Conservation (phyloP, 1,139 yeast genomes). For the Debaryomyces psychrophilus region DNA sequence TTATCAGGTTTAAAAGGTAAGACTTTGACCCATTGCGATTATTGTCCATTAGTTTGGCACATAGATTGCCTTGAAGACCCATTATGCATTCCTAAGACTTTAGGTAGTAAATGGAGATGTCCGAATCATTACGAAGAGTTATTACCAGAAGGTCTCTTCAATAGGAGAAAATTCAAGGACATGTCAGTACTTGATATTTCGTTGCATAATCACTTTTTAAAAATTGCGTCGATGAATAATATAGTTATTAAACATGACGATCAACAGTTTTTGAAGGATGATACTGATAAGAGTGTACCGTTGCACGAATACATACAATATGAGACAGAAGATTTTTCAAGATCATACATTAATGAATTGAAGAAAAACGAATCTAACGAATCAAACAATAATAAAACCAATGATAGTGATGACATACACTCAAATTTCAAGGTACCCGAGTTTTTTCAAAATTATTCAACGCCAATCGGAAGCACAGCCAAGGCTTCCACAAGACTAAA, state of each 20-base stretch:
- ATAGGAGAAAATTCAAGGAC: conserved; percentile 55
- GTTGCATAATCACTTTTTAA: conserved; percentile 38
- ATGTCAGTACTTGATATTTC: conserved; percentile 57
- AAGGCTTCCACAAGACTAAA: conserved; percentile 37
- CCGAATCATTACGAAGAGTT: conserved; percentile 80
- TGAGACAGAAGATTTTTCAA: conserved; percentile 30
- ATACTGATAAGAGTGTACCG: conserved; percentile 21
- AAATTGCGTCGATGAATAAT: conserved; percentile 50
- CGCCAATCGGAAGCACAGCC: conserved; percentile 50
- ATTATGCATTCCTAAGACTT: conserved; percentile 68
- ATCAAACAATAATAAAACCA: conserved; percentile 19
- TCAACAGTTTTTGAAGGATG: conserved; percentile 51
- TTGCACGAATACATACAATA: conserved; percentile 37
- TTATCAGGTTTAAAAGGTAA: conserved; percentile 60
- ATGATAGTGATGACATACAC: conserved; percentile 26
- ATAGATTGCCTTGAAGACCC: conserved; percentile 86
- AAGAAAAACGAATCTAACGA: conserved; percentile 17
- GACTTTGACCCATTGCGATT: conserved; percentile 76
- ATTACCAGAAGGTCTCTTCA: conserved; percentile 35
- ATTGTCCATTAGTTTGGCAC: conserved; percentile 89
- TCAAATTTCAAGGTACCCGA: conserved; percentile 47
- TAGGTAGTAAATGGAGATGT: conserved; percentile 90
- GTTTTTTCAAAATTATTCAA: conserved; percentile 43
- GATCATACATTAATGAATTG: conserved; percentile 13
- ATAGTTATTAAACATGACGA: conserved; percentile 70